Evolutionary conservation across 129 eudicot genomes (phyloP), one percentile per base, ranked within the genome.

Genomic region (Ambrosia trifida): DNA sequence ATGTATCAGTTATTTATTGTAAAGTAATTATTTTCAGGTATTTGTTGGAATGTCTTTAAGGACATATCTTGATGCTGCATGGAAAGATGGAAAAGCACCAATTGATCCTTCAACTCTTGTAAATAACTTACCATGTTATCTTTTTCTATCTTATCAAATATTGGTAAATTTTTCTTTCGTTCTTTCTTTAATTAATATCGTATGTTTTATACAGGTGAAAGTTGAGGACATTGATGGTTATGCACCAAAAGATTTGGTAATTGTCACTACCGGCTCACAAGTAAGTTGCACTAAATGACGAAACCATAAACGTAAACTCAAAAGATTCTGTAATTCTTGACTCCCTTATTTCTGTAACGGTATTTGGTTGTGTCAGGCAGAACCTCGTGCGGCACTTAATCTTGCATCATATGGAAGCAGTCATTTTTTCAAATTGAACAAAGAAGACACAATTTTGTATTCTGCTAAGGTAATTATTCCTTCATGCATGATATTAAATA

Each of bases 61-160:
- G 84, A 87, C 99, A 14, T 94, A 94, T 72, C 91, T 94, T 20
- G 99, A 94, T 46, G 99, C 99, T 57, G 99, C 99, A 64, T 94
- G 96, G 96, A 94, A 81, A 81, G 99, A 94, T 83, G 99, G 99
- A 73, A 87, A 83, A 70, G 99, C 99, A 79, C 97, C 99, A 52
- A 85, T 94, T 76, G 99, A 94, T 72, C 99, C 99, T 11, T 94
- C 99, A 28, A 90, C 97, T 74, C 85, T 94, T 86, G 99, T 94
- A 94, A 81, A 24, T 58, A 64, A 70, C 35, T 41, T 70, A 69
- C 44, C 56, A 61, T 18, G 54, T 30, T 61, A 19, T 44, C 58
- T 53, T 33, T 45, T 24, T 45, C 3, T 33, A 35, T 70, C 5
- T 20, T 38, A 60, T n/a, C n/a, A n/a, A n/a, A n/a, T n/a, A n/a